These are phyloP conservation scores for Pestalotiopsis sp. DNA, from an alignment of 2,329 filamentous ascomycete genomes.

Conservation along the genomic window DNA sequence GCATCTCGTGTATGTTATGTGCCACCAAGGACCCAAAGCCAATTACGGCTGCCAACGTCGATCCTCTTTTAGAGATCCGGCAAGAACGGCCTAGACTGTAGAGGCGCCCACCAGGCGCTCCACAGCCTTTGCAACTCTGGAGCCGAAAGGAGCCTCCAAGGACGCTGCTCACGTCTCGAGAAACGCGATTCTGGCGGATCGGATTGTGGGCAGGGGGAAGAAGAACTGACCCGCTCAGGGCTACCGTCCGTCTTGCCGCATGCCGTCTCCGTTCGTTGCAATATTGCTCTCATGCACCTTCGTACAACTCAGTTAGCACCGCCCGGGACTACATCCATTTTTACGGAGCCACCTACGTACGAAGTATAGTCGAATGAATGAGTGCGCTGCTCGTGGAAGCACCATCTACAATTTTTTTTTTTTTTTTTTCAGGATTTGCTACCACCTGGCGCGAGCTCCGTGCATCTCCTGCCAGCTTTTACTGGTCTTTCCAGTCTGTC, in stretches of 20 bases:
- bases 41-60: constrained; percentile 7
- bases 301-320: background rate
- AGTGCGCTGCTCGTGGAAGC: no score
- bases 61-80: constrained; percentile 1
- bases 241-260: background rate
- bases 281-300: no score
- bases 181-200: background rate
- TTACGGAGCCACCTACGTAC: background rate
- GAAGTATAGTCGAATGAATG: no score
- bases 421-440: no score
- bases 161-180: background rate
- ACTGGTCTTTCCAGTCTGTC: no score
- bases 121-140: background rate
- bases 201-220: no score
- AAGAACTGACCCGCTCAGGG: background rate
- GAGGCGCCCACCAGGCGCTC: background rate
- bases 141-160: background rate
- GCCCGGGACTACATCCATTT: background rate
- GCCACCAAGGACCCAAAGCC: background rate
- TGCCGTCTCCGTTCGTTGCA: background rate
- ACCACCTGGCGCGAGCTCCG: no score
- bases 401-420: background rate
- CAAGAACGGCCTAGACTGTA: constrained; percentile 4
- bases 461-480: no score
- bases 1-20: constrained; percentile 10